Evolutionary conservation across 805 yeast species (phyloP).

Genomic region (Candida morakotiae): DNA sequence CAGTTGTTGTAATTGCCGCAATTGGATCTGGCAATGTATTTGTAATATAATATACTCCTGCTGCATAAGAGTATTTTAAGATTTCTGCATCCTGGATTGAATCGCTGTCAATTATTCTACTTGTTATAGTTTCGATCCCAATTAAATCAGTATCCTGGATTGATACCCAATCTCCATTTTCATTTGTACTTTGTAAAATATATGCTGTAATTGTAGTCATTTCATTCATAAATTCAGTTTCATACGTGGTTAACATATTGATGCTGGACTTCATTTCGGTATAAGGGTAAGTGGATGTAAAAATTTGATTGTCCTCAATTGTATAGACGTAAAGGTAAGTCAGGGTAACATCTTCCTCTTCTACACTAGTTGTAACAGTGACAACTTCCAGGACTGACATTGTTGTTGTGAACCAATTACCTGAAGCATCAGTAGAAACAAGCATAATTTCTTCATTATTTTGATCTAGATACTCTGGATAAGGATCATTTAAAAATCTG

Average conservation of each 20-base stretch:
- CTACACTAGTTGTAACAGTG: neutral
- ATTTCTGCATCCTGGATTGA: neutral
- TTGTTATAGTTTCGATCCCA: neutral
- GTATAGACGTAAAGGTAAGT: neutral
- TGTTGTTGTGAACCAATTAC: neutral
- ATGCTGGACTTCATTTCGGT: neutral
- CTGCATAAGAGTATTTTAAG: neutral
- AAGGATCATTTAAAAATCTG: neutral
- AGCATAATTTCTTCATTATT: neutral
- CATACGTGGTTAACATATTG: neutral
- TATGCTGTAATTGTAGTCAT: neutral
- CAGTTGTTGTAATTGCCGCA: neutral
- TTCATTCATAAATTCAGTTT: neutral
- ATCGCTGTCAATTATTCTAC: neutral
- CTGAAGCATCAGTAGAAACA: neutral
- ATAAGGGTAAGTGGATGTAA: neutral
- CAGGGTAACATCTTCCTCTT: neutral
- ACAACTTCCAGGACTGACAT: neutral
- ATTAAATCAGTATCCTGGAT: neutral
- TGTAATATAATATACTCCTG: neutral
- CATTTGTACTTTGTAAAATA: neutral
- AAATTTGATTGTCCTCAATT: neutral
- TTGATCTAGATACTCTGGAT: neutral
- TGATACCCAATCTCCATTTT: neutral
- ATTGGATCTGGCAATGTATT: neutral